Base-by-base conservation (phyloP, 1,284 basidiomycete species). In the Heterobasidion annosum region DNA sequence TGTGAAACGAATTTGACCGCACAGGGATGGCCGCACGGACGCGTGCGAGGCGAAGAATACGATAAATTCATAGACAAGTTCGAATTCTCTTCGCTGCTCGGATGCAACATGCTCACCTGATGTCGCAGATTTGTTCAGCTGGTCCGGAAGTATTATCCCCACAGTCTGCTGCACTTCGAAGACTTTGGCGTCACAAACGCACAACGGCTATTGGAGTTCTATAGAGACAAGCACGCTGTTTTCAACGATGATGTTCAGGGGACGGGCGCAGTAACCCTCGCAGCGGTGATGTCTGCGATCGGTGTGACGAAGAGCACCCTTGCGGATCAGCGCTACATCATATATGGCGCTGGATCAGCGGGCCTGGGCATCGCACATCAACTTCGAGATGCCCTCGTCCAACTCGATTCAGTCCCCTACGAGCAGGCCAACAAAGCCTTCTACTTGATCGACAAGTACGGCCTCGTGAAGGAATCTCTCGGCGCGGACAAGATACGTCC, bases 231-330 rank as follows among this genome's bases (percentile, higher is more conserved):
- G 34, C 85, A 88, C 61, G 73, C 85, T 0, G 79, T 85, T 15
- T 92, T 92, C 73, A 92, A 92, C 66, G 89, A 91, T 61, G 88
- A 88, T 62, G 83, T 87, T 47, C 90, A 93, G 71, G 91, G 91
- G 12, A 93, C 91, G 1, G 90, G 91, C 2, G 90, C 90, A 0
- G 89, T 93, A 13, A 86, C 89, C 0, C 77, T 92, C n/a, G 80
- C 88, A 0, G 82, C 81, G n/a, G 67, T 90, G 44, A 83, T 88
- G 74, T 77, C 88, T 0, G 88, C 86, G 3, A 78, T 88, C 56
- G 81, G 83, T 34, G 83, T 91, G n/a, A 88, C 85, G 18, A 83
- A 83, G 63, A 70, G 71, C 53, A 78, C 73, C 58, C 76, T 93
- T 33, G 70, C 76, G 9, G 87, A 91, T 60, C 91, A 93, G 66